Evolutionary conservation across 2,329 filamentous ascomycete genomes (phyloP), one percentile per base, ranked within the genome.

Genomic region (Colletotrichum aenigma): DNA sequence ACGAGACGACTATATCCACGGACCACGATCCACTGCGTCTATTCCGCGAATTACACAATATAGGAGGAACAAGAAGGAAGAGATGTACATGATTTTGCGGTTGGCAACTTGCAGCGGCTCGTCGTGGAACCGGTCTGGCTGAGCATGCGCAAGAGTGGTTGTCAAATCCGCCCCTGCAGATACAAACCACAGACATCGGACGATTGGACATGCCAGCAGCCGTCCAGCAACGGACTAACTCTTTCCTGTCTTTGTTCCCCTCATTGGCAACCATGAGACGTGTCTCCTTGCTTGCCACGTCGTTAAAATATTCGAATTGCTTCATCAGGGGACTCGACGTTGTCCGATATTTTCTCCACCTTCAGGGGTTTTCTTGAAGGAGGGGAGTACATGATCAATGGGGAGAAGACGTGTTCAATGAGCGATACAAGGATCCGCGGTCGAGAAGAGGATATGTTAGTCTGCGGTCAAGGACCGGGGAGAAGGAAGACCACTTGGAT

Each of bases 221-320:
- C 58, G 43, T 70, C 10, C 12, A 55, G 58, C 52, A 67, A 7
- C n/a, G 56, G 56, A 43, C 71, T 73, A 56, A 66, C 62, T 34
- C n/a, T 10, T 34, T 38, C 60, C 15, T 24, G 15, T 18, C 8
- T 21, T 58, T 68, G 15, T 43, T 16, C 65, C 21, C 43, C 65
- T 56, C 21, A 43, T 58, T 34, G 16, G 58, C 24, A 16, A 60
- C 24, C n/a, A 48, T 66, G 52, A 64, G 71, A 70, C 74, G 74
- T 52, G 43, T 52, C 77, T 80, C 78, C 76, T 76, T 79, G 79
- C 70, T 79, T 83, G 83, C 82, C 83, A 84, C 82, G 82, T 84
- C 83, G 81, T 82, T 80, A 72, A 74, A 77, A 75, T 76, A 75
- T 79, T 79, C 74, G 76, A 77, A 76, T 76, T 69, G 73, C 15